phyloP scores from a whole-genome alignment of 2,329 filamentous ascomycete species.

The Venturia asperata region DNA sequence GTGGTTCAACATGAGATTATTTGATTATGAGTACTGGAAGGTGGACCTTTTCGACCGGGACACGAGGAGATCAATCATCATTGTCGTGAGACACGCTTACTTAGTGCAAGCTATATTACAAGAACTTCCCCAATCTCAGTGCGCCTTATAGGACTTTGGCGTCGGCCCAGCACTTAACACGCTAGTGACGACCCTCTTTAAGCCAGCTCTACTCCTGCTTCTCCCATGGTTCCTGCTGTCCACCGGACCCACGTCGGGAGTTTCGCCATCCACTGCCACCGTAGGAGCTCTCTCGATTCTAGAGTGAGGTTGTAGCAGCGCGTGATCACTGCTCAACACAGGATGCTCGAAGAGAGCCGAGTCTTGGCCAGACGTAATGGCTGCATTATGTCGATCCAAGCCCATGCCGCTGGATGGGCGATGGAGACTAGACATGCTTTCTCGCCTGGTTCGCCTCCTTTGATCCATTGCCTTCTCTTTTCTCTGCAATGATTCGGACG shows the following conservation, averaged over 20 bases:
- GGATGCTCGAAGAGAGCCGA: background rate
- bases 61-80: background rate
- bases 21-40: too few species aligned
- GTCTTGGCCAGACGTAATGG: background rate
- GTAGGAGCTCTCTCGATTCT: background rate
- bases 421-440: constrained; percentile 8
- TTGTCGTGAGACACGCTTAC: background rate
- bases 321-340: background rate
- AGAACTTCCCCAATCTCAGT: background rate
- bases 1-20: too few species aligned
- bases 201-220: constrained; percentile 19
- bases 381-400: background rate
- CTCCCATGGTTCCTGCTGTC: constrained; percentile 19
- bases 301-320: background rate
- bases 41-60: too few species aligned
- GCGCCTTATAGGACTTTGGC: constrained; percentile 3
- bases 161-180: constrained; percentile 12
- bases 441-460: background rate
- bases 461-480: constrained; percentile 17
- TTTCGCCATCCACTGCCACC: background rate
- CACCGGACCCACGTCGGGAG: constrained; percentile 3
- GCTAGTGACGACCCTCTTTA: constrained; percentile 21
- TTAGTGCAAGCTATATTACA: background rate
- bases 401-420: background rate
- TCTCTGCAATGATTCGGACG: constrained; percentile 54